Conservation (phyloP, 73 alveolate species). For the Stentor roeselii region DNA sequence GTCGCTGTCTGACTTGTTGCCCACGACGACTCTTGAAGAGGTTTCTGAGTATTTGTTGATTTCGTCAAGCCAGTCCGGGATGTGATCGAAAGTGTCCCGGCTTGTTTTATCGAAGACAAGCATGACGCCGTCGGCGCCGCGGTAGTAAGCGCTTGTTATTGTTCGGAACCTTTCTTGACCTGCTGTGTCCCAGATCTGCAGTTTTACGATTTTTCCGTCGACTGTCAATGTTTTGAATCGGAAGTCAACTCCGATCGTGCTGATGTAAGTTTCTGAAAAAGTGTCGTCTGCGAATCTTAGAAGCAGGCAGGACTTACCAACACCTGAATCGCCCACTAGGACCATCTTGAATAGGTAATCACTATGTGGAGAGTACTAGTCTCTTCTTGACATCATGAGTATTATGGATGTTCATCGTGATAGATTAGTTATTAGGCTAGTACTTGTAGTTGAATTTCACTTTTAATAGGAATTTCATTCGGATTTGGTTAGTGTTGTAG, state of each 20-base stretch:
- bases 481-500: slow-evolving; percentile 63
- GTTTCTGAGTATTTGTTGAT: slow-evolving; percentile 1
- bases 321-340: slow-evolving; percentile 84
- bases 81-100: neutral
- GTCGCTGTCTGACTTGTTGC: slow-evolving; percentile 8
- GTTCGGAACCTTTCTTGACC: slow-evolving; percentile 72
- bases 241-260: slow-evolving; percentile 90
- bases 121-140: slow-evolving; percentile 49
- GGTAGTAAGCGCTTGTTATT: slow-evolving; percentile 54
- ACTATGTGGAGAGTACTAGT: slow-evolving; percentile 24
- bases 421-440: too few species aligned
- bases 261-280: slow-evolving; percentile 73
- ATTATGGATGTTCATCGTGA: too few species aligned
- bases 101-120: slow-evolving; percentile 42
- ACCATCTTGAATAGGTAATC: slow-evolving; percentile 80
- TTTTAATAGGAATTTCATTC: slow-evolving; percentile 67
- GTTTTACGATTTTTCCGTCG: slow-evolving; percentile 48
- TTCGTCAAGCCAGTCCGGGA: neutral
- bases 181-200: slow-evolving; percentile 59
- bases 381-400: slow-evolving; percentile 9
- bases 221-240: slow-evolving; percentile 46
- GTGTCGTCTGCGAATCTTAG: slow-evolving; percentile 85
- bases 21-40: slow-evolving; percentile 7
- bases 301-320: slow-evolving; percentile 76
- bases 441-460: neutral